Conservation (phyloP, 139 green algal genomes). For the Chlamydomonas incerta region DNA sequence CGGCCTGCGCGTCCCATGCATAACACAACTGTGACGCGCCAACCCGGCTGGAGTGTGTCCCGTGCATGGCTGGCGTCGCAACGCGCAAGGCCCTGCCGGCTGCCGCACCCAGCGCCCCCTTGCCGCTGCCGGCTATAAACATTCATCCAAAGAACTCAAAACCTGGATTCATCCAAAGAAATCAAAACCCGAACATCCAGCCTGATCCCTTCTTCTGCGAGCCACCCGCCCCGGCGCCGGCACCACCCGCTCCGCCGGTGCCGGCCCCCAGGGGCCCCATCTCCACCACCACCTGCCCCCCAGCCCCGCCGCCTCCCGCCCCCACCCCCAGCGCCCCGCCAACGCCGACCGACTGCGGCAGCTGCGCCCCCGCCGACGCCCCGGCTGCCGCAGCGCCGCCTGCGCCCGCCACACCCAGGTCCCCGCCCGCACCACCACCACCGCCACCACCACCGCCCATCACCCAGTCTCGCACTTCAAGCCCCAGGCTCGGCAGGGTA, state of each 20-base stretch:
- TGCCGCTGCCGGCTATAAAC: no score
- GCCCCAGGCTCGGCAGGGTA: background rate
- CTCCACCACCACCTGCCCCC: slow-evolving; percentile 3
- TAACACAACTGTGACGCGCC: no score
- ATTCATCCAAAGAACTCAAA: no score
- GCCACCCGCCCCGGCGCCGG: background rate
- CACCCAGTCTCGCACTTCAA: background rate
- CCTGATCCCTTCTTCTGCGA: background rate
- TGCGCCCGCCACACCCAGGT: background rate
- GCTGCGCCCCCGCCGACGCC: background rate
- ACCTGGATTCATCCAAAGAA: no score
- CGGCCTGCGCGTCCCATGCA: no score
- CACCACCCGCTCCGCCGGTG: background rate
- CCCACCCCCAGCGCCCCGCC: background rate
- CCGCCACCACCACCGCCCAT: background rate
- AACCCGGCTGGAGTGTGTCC: no score
- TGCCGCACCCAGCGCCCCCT: no score
- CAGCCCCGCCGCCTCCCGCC: background rate
- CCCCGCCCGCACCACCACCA: background rate
- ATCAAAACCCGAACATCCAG: no score
- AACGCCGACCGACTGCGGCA: background rate
- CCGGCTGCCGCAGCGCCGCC: background rate
- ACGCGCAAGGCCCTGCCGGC: no score
- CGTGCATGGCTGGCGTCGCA: no score
- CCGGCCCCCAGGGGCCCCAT: background rate